Evolutionary conservation across 2,329 filamentous ascomycete species (phyloP), one percentile per base, ranked within the genome.

Genomic region (Alternaria conjuncta): DNA sequence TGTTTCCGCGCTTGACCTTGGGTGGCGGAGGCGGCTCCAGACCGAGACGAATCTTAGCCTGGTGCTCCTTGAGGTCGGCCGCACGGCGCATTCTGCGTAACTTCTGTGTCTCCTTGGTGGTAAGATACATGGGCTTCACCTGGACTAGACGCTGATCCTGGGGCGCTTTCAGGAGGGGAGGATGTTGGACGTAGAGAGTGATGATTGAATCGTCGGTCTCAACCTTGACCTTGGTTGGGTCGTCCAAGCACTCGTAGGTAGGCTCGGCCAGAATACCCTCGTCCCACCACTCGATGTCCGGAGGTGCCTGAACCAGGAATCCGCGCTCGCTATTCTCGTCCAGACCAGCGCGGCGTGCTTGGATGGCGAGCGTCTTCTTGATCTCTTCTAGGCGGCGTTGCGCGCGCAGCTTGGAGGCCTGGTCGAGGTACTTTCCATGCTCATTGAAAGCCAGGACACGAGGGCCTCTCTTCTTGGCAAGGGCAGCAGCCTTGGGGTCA

Each of bases 211-310:
- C 94, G n/a, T 89, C 83, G 0, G 88, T 88, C 43, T 89, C 86
- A 67, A 97, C 87, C 78, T 94, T 96, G 64, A 96, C 83, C 46
- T 87, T 89, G 15, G 82, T 81, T 0, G 87, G 83, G 62, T 91
- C 83, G 25, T 90, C 87, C 61, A 96, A 87, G 64, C 86, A 85
- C 62, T 90, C 86, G 81, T 98, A 97, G 59, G 87, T 90, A 45
- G 87, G 86, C 45, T 91, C 92, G 55, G 91, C 86, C 15, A 97
- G 86, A 18, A 98, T 83, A 3, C 90, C 93, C 82, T 98, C 94
- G 73, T 99, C 96, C 93, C 95, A 98, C 96, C 96, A 99, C 79
- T 99, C 96, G 45, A 98, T 87, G 8, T 91, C 91, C 5, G 96
- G 96, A 10, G 96, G 96, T 30, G 87, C 86, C 66, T 95, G 90